Base-by-base conservation (phyloP, 331 rosid genomes). In the Rosa hybrid region DNA sequence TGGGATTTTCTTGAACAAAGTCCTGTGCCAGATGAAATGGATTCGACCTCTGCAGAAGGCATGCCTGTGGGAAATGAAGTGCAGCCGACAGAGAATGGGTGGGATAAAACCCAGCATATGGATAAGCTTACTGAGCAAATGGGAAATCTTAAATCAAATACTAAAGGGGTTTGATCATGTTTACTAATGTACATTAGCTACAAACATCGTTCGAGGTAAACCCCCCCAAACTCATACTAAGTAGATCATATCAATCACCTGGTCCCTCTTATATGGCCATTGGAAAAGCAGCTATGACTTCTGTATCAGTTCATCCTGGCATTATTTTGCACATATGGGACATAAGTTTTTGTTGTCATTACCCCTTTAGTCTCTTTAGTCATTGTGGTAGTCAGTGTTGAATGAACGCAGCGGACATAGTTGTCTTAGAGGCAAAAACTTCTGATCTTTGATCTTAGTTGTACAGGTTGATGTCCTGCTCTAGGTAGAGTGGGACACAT, bases 101-200 rank as follows among this genome's bases (percentile, higher is more conserved):
- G 94, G 94, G 88, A 77, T 77, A 93, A 87, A 79, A 34, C 82
- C 80, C 92, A 84, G 86, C 85, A 81, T 70, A 57, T 95, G 96
- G 93, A 92, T 82, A 85, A 85, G 73, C 92, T 95, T 77, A 88
- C 98, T 0, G 93, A 90, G 82, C 92, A 91, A 86, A 95, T 95
- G 99, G 97, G 86, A 59, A 94, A 75, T 87, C 98, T 95, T 75
- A 72, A 91, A 45, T 93, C 99, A 44, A 92, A 93, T 21, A 51
- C 79, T 23, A 74, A 85, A 59, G 81, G 86, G 82, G 86, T 81
- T 77, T 89, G 88, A 90, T 49, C 65, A 49, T 57, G 74, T 39
- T 86, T 72, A 59, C 83, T 83, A 79, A 81, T 87, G 89, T 92
- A 80, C 73, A 84, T 85, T 83, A 79, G 77, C 78, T 64, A 78